Base-by-base conservation (phyloP, 177 flowering plant species). In the Vitis hybrid region DNA sequence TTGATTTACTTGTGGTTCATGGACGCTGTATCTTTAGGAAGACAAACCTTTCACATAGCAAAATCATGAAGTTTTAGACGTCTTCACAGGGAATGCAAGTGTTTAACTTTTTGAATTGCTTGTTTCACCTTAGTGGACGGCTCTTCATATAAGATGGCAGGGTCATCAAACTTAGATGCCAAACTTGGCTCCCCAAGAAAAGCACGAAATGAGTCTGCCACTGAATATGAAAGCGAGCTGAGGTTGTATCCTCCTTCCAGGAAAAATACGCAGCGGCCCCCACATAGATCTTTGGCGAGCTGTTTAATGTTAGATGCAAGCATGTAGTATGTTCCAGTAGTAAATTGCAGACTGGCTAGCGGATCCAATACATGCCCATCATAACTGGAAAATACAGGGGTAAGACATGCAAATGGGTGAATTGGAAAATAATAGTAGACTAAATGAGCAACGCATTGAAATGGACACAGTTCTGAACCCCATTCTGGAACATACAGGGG, bases 181-280 rank as follows among this genome's bases (percentile, higher is more conserved):
- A 74, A 65, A 61, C 98, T 92, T 5, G 82, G 85, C 63, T 95
- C 98, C 50, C 87, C 93, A 60, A 95, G 86, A 71, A 95, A 84
- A 55, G 97, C 99, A 11, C 86, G 88, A 61, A 95, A 95, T 10
- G 98, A 85, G 62, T 95, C 97, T 14, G 94, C 97, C 12, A 95
- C 97, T 18, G 99, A 91, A 67, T 88, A 74, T 0, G 98, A 89
- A 52, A 92, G 96, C 62, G 98, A 89, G 34, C 82, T 69, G 19
- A 95, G 96, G 75, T 95, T 95, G 83, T 95, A 95, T 17, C 99
- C 97, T 57, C 99, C 99, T 82, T 95, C 99, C 81, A 95, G 72
- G 82, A 95, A 95, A 68, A 95, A 93, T 15, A 95, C 88, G 45
- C 97, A 92, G 15, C 98, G 95, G 6, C 99, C 99, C 0, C 86